Evolutionary conservation across 495 filamentous ascomycete species (phyloP), one percentile per base, ranked within the genome.

Genomic region (Penicillium coffeae): DNA sequence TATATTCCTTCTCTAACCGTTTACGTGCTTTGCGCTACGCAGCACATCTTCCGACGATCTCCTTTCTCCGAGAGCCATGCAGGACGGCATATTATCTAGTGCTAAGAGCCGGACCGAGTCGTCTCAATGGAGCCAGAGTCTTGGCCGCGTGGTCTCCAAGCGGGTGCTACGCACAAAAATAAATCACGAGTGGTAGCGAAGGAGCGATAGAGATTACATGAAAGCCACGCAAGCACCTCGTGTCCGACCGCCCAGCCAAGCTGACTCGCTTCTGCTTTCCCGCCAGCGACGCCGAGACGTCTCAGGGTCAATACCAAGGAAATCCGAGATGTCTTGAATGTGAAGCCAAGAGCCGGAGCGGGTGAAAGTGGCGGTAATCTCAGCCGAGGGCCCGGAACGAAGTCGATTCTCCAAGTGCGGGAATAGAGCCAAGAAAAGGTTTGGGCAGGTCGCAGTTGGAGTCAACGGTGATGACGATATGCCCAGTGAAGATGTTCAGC

Each of bases 271-370:
- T 10, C 30, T 12, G 2, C 30, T 14, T 8, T 16, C 10, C 13
- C 27, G 22, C 20, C 16, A 15, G 16, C 2, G 30, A 33, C 8
- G 42, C 42, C 42, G 42, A 45, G 42, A 20, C 6, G 19, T 45
- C 21, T 35, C 32, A 45, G 18, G 10, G 30, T 45, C 16, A 45
- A 45, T 36, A 45, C 27, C 30, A 45, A 34, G 42, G 19, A 13
- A 18, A 18, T n/a, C n/a, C n/a, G n/a, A n/a, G n/a, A n/a, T n/a
- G n/a, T n/a, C n/a, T n/a, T n/a, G n/a, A n/a, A n/a, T 16, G 25
- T 30, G 25, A 30, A 30, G 35, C 35, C 35, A 37, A 18, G 35
- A n/a, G 13, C 5, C n/a, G 6, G 15, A 37, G 35, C 35, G 12
- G 6, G 35, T 14, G 35, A 37, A 37, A 30, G 5, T 30, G 25